Evolutionary conservation across 75 land plant species (phyloP), one percentile per base, ranked within the genome.

Genomic region (Cupressus sempervirens): DNA sequence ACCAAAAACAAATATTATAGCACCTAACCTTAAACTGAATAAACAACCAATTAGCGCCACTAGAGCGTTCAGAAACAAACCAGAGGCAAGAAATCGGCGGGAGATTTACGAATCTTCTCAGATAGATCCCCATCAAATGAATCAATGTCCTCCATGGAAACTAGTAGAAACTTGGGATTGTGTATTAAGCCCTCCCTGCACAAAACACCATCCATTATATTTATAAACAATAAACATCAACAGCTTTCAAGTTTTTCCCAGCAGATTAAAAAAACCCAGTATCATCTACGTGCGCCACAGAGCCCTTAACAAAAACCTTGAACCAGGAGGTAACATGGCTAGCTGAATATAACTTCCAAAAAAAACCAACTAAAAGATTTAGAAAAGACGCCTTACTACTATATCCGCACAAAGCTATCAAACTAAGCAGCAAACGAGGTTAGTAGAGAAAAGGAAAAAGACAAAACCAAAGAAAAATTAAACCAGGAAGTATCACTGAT

Each of bases 21-120:
- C 0, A 2, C 35, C 7, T 72, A 7, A 72, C 74, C 35, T 72
- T 30, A 70, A 70, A 23, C 1, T 18, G 41, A 30, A 7, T 4
- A 83, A 83, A 26, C 74, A 12, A 11, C 30, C 48, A 30, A 32
- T 48, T 56, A 16, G n/a, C 9, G 30, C 8, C 34, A 54, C 41
- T 34, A 16, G 13, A 34, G 45, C 48, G 10, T 20, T 23, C 34
- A 14, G 50, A 79, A 32, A 52, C 70, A 1, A 88, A 98, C 99
- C 91, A 98, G 84, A 23, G 99, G 99, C 34, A 96, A 74, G 87
- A 88, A 98, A 80, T 98, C 99, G 16, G 99, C 91, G 0, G 99
- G 99, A 23, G 85, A 67, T 9, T 87, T 86, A 32, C 97, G 95
- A 82, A 95, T 88, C 85, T 88, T 90, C 77, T 91, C 92, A 7